Evolutionary conservation across 176 grass and related monocot species (phyloP).

Genomic region (Saccharum spontaneum): DNA sequence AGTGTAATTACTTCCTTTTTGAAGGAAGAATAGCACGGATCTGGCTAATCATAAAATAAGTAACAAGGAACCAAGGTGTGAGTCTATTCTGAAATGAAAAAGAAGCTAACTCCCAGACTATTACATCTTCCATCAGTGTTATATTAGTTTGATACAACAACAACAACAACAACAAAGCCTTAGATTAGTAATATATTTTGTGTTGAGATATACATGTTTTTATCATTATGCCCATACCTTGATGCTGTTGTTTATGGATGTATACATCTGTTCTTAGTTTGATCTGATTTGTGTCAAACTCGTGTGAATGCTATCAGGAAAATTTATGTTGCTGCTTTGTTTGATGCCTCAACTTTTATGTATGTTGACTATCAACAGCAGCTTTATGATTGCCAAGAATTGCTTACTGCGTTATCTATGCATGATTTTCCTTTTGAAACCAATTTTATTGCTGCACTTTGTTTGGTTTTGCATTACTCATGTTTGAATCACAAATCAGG

Average conservation of each 20-base stretch:
- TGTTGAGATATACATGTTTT: neutral
- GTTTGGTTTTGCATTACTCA: neutral
- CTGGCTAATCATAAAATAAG: neutral
- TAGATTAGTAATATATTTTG: neutral
- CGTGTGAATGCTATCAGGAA: neutral
- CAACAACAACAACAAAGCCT: too few species aligned
- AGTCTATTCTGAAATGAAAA: constrained; percentile 15
- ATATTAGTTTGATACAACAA: neutral
- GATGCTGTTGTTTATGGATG: neutral
- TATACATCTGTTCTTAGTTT: neutral
- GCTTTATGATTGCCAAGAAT: neutral
- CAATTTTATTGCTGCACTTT: neutral
- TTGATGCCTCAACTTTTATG: neutral
- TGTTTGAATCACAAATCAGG: neutral
- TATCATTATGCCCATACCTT: neutral
- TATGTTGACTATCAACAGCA: neutral
- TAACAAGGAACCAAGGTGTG: neutral
- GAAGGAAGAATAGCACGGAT: neutral
- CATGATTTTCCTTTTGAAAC: neutral
- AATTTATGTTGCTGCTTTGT: neutral
- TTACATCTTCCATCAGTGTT: neutral
- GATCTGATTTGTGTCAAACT: neutral
- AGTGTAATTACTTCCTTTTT: neutral
- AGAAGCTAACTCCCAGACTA: neutral
- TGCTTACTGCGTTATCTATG: neutral